A percentile compares a stretch with the other conserved stretches of the same genome.
phyloP scores from a whole-genome alignment of 371 early-diverging fungal genomes.

The Dichotomocladium elegans region DNA sequence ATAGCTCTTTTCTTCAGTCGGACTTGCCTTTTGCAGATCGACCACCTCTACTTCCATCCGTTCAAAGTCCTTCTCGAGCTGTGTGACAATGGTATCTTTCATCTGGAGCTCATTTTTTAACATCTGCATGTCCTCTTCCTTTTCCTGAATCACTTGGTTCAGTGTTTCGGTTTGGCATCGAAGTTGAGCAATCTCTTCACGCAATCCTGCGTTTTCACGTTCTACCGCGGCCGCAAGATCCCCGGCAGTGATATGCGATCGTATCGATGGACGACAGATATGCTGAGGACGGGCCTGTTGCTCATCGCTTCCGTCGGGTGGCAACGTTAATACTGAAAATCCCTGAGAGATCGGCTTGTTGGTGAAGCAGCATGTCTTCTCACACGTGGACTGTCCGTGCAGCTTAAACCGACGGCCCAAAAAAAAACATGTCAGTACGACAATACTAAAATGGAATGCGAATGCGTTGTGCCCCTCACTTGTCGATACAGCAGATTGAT shows the following conservation, averaged over 20 bases:
- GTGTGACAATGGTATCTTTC: constrained; percentile 43
- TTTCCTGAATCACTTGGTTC: constrained; percentile 27
- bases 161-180: constrained; percentile 24
- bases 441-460: too few relatives aligned
- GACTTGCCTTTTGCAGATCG: constrained; percentile 41
- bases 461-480: constrained; percentile 4
- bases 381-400: constrained; percentile 30
- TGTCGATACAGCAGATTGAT: constrained; percentile 41
- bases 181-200: constrained; percentile 20
- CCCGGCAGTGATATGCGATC: constrained; percentile 24
- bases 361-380: constrained; percentile 39
- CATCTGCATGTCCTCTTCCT: constrained; percentile 36
- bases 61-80: constrained; percentile 44
- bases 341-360: constrained; percentile 23
- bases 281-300: constrained; percentile 25
- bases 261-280: constrained; percentile 38
- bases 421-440: too few relatives aligned
- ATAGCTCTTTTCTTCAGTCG: too few relatives aligned
- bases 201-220: constrained; percentile 26
- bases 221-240: constrained; percentile 17
- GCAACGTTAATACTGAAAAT: constrained; percentile 20
- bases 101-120: constrained; percentile 34
- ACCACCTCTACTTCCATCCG: constrained; percentile 36
- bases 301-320: constrained; percentile 23
- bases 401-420: too few relatives aligned